Conservation (phyloP, 352 stramenopile species). For the Blastocystis sp. region DNA sequence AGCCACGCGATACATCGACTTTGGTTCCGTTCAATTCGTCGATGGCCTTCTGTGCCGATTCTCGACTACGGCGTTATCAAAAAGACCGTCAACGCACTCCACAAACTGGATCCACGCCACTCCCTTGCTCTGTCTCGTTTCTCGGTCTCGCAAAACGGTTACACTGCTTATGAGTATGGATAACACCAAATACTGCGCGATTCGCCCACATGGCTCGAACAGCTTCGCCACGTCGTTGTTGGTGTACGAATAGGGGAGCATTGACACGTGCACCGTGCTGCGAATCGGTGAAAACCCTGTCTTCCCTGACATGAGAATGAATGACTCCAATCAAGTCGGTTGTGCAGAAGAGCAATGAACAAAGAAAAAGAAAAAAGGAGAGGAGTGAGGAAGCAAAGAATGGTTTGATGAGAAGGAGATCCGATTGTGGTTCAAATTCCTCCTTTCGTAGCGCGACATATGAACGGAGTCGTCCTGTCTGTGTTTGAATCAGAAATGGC, state of each 20-base stretch:
- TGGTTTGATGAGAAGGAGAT: no score
- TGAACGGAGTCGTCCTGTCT: no score
- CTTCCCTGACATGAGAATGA: constrained; percentile 66
- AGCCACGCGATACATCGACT: constrained; percentile 31
- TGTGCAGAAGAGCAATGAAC: no score
- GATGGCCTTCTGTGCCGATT: constrained; percentile 66
- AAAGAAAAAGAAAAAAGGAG: no score
- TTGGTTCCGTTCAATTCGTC: constrained; percentile 63
- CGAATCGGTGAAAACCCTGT: constrained; percentile 69
- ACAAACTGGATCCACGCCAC: constrained; percentile 86
- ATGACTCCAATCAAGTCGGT: no score
- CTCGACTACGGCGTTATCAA: constrained; percentile 6
- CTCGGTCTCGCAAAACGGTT: constrained; percentile 82
- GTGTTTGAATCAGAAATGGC: constrained; percentile 27
- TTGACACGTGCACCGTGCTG: constrained; percentile 83
- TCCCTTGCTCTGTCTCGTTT: constrained; percentile 81
- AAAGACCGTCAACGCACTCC: constrained; percentile 79
- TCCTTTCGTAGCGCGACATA: no score
- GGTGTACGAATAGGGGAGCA: constrained; percentile 86
- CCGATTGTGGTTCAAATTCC: no score
- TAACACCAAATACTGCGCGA: constrained; percentile 77
- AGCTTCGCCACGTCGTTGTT: constrained; percentile 86
- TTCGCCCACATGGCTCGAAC: constrained; percentile 82
- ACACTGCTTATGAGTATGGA: constrained; percentile 25
- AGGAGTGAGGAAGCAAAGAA: no score